A percentile compares a stretch with the other conserved stretches of the same genome.
Conservation (phyloP, 805 yeast species). For the Hanseniaspora lachancei region DNA sequence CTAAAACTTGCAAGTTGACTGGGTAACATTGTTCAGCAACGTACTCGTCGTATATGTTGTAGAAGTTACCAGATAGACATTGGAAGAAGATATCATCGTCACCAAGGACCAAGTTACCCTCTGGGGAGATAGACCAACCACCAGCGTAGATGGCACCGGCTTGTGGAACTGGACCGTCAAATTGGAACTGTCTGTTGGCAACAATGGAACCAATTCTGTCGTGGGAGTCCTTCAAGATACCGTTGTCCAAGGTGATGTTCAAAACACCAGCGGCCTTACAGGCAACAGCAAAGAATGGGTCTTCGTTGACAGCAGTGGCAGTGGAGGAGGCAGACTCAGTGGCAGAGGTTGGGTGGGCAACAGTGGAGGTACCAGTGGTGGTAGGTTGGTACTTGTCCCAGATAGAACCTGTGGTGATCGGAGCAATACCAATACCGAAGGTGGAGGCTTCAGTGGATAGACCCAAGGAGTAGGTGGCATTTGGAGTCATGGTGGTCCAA, state of each 20-base stretch:
- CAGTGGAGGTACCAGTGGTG: slow-evolving; percentile 19
- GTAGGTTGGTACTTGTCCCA: slow-evolving; percentile 19
- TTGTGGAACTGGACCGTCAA: slow-evolving; percentile 79
- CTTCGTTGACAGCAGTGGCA: slow-evolving; percentile 19
- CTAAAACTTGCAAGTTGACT: slow-evolving; percentile 47
- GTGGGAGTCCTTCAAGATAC: slow-evolving; percentile 42
- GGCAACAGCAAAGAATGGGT: slow-evolving; percentile 27
- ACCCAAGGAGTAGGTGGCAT: slow-evolving; percentile 29
- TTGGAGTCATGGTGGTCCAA: slow-evolving; percentile 34
- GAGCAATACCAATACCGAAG: slow-evolving; percentile 34
- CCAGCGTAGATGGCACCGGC: slow-evolving; percentile 61
- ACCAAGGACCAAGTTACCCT: slow-evolving; percentile 53
- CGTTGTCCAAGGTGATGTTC: slow-evolving; percentile 39
- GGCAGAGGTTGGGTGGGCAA: slow-evolving; percentile 19
- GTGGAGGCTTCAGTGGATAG: slow-evolving; percentile 28
- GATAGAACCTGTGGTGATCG: slow-evolving; percentile 24
- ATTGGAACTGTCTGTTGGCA: slow-evolving; percentile 74
- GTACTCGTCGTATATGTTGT: slow-evolving; percentile 59
- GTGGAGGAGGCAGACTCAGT: slow-evolving; percentile 17
- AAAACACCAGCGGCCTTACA: slow-evolving; percentile 40
- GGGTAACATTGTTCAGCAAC: slow-evolving; percentile 51
- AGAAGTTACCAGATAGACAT: slow-evolving; percentile 64
- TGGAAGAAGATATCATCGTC: slow-evolving; percentile 50
- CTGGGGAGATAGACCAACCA: slow-evolving; percentile 48
- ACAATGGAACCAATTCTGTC: slow-evolving; percentile 71